Evolutionary conservation across 495 filamentous ascomycete species (phyloP), one percentile per base, ranked within the genome.

Genomic region (Pyronema omphalodes): DNA sequence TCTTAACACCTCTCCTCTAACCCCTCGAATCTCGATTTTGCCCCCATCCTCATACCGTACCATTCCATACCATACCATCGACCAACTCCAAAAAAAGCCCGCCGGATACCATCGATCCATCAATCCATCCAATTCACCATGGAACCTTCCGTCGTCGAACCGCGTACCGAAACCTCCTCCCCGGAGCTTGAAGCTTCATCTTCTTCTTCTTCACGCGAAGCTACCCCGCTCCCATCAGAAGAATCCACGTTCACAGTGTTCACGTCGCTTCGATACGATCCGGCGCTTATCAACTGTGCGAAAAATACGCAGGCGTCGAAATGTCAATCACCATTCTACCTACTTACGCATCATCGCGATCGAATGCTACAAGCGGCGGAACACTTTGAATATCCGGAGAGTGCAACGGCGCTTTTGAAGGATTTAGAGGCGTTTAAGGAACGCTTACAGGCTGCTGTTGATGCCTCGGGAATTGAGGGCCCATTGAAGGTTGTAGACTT

Each of bases 281-380:
- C 77, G 7, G 58, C 64, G 6, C 78, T 93, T 33, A 67, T 73
- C 6, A 49, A 63, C 36, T 63, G 58, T 6, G 43, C 57, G 41
- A 60, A 57, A 36, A 67, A 60, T 50, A 53, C 55, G 46, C 56
- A 69, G 12, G 55, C 68, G 7, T 52, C 43, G 33, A 79, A 76
- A n/a, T 79, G 79, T 1, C 60, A 58, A 18, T 57, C 54, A 11
- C 58, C 57, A 15, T 82, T 91, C 61, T 94, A 94, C 69, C 84
- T 95, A 71, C 75, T 93, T 9, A 68, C 75, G 44, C 81, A 81
- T 67, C 89, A 96, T 66, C 78, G 76, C 17, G 83, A 91, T 61
- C 86, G 80, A n/a, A 48, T 95, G 62, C 73, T 87, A 44, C 70
- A 72, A 53, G 85, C 86, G 23, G 86, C 84, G 0, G 67, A 68